phyloP scores from a whole-genome alignment of 768 basidiomycete genomes.

The Boletus fagicola region DNA sequence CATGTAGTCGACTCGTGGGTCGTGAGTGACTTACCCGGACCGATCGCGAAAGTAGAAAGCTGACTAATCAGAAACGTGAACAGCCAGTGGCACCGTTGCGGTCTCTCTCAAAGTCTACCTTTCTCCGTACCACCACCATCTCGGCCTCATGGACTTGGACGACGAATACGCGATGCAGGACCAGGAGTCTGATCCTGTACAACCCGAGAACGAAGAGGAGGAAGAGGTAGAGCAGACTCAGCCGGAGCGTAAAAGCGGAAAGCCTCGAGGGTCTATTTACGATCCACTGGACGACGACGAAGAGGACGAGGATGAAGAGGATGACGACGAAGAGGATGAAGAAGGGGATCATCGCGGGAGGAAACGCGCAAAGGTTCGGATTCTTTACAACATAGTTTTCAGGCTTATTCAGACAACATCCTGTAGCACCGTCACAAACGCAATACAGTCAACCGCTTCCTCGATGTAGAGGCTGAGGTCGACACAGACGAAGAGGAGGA shows the following conservation, averaged over 20 bases:
- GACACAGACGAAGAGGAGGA: conserved; percentile 97
- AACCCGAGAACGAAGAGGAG: conserved; percentile 40
- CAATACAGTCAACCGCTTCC: conserved; percentile 70
- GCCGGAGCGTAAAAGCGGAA: conserved; percentile 21
- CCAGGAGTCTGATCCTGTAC: conserved; percentile 28
- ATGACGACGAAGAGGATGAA: conserved; percentile 55
- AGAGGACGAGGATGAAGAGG: conserved; percentile 58
- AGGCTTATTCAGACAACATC: conserved; percentile 7
- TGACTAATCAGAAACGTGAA: conserved; percentile 25
- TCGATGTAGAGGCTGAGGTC: conserved; percentile 95
- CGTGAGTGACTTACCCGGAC: no score
- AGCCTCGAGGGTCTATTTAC: conserved; percentile 34
- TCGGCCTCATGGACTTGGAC: conserved; percentile 25
- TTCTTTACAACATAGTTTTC: background rate
- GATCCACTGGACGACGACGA: conserved; percentile 40
- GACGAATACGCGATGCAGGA: conserved; percentile 36
- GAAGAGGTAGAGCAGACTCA: conserved; percentile 33
- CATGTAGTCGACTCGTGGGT: background rate
- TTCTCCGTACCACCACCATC: conserved; percentile 33
- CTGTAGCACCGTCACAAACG: conserved; percentile 65
- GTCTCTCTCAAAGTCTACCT: background rate
- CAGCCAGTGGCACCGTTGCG: background rate
- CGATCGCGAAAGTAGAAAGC: conserved; percentile 6
- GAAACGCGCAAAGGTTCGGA: conserved; percentile 61
- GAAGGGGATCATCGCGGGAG: conserved; percentile 43